phyloP scores from a whole-genome alignment of 768 basidiomycete genomes.

The Leccinum arenicola region DNA sequence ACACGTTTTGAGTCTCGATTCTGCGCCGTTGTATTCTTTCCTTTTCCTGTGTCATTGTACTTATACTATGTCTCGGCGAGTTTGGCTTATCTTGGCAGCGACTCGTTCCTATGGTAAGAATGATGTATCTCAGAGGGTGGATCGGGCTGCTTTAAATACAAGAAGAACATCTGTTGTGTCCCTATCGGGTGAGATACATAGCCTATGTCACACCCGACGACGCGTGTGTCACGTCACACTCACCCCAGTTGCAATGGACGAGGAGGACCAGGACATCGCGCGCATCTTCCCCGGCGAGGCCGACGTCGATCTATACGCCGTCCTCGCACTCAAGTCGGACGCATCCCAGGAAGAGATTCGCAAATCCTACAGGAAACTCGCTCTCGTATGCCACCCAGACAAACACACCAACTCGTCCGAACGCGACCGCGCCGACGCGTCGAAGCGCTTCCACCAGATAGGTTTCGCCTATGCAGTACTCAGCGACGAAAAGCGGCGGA shows the following conservation, averaged over 20 bases:
- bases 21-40: too few species aligned
- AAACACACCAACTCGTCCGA: slow-evolving; percentile 69
- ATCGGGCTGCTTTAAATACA: neutral
- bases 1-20: too few species aligned
- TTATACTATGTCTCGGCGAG: too few species aligned
- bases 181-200: neutral
- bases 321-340: slow-evolving; percentile 54
- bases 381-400: slow-evolving; percentile 86
- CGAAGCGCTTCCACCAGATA: slow-evolving; percentile 85
- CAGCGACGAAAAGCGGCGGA: slow-evolving; percentile 69
- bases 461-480: slow-evolving; percentile 93
- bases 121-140: neutral
- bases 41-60: too few species aligned
- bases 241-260: slow-evolving; percentile 50
- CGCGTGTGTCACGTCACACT: slow-evolving; percentile 3
- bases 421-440: slow-evolving; percentile 61
- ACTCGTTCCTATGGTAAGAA: neutral
- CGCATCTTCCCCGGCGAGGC: slow-evolving; percentile 79
- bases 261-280: slow-evolving; percentile 64
- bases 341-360: slow-evolving; percentile 69
- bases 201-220: neutral
- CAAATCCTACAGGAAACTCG: slow-evolving; percentile 81
- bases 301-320: slow-evolving; percentile 71
- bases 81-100: too few species aligned
- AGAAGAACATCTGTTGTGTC: neutral